phyloP scores from a whole-genome alignment of 345 rosid species.

The Pistacia integerrima region DNA sequence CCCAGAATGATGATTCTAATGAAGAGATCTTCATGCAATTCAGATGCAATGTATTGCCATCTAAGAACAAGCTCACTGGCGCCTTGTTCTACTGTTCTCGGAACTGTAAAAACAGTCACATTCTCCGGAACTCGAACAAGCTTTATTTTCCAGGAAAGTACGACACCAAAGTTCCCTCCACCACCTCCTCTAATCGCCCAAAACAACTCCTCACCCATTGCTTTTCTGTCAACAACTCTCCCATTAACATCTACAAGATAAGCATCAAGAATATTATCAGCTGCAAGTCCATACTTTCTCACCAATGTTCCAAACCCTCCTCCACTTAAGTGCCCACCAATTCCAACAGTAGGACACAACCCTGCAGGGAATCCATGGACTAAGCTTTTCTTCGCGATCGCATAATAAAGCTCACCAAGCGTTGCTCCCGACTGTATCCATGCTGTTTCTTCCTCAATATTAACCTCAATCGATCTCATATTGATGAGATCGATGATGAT shows the following conservation, averaged over 20 bases:
- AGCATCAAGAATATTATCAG: slow-evolving; percentile 49
- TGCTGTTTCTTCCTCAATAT: slow-evolving; percentile 30
- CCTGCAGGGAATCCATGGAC: slow-evolving; percentile 56
- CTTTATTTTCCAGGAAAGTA: slow-evolving; percentile 47
- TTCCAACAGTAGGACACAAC: slow-evolving; percentile 43
- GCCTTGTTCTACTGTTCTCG: slow-evolving; percentile 27
- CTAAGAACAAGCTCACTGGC: slow-evolving; percentile 35
- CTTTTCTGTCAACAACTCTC: slow-evolving; percentile 32
- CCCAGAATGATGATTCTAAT: slow-evolving; percentile 34
- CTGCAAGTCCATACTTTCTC: slow-evolving; percentile 50
- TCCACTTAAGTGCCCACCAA: slow-evolving; percentile 47
- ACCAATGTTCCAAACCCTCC: slow-evolving; percentile 49
- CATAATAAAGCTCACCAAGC: slow-evolving; percentile 49
- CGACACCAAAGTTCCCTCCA: slow-evolving; percentile 51
- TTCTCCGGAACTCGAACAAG: slow-evolving; percentile 43
- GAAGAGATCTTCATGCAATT: slow-evolving; percentile 43
- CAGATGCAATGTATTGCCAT: slow-evolving; percentile 45
- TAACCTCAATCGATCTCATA: slow-evolving; percentile 29
- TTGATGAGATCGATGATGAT: slow-evolving; percentile 45
- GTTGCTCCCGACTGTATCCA: slow-evolving; percentile 56
- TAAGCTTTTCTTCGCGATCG: slow-evolving; percentile 37
- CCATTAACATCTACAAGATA: slow-evolving; percentile 41
- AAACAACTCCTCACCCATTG: slow-evolving; percentile 57
- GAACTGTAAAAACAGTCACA: slow-evolving; percentile 39
- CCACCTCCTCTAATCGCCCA: slow-evolving; percentile 68